phyloP scores from a whole-genome alignment of 169 alveolate genomes.

The Plasmodium chabaudi region DNA sequence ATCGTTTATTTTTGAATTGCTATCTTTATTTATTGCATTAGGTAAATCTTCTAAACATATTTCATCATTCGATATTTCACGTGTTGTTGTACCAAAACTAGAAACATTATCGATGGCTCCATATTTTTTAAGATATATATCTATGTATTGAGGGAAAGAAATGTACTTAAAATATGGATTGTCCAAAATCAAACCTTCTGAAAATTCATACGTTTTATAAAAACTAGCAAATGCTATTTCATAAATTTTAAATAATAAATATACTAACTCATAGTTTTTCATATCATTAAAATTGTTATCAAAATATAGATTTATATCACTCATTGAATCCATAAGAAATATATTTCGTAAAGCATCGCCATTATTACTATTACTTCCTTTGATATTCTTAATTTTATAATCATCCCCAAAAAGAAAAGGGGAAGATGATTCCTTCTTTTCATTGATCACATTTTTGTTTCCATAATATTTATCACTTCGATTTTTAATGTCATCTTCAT shows the following conservation, averaged over 20 bases:
- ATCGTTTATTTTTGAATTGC: neutral
- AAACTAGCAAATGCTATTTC: constrained; percentile 54
- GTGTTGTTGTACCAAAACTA: neutral
- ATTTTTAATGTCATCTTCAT: constrained; percentile 16
- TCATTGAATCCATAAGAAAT: constrained; percentile 22
- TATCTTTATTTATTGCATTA: neutral
- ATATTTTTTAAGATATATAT: constrained; percentile 7
- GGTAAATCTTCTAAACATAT: constrained; percentile 5
- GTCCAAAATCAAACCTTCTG: constrained; percentile 26
- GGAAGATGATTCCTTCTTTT: neutral
- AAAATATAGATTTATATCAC: constrained; percentile 26
- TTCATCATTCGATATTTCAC: constrained; percentile 4
- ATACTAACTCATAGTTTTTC: constrained; percentile 59
- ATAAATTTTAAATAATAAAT: constrained; percentile 62
- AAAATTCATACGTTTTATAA: constrained; percentile 26
- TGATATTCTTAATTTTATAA: neutral
- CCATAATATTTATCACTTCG: neutral
- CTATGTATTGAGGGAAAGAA: constrained; percentile 38
- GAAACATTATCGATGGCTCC: neutral
- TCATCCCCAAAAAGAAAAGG: neutral
- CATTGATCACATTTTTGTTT: neutral
- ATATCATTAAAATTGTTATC: constrained; percentile 40
- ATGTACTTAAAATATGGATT: constrained; percentile 46
- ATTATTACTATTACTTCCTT: neutral
- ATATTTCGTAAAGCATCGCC: constrained; percentile 1